Base-by-base conservation (phyloP, 176 grass and related monocot genomes). In the Ensete ventricosum region DNA sequence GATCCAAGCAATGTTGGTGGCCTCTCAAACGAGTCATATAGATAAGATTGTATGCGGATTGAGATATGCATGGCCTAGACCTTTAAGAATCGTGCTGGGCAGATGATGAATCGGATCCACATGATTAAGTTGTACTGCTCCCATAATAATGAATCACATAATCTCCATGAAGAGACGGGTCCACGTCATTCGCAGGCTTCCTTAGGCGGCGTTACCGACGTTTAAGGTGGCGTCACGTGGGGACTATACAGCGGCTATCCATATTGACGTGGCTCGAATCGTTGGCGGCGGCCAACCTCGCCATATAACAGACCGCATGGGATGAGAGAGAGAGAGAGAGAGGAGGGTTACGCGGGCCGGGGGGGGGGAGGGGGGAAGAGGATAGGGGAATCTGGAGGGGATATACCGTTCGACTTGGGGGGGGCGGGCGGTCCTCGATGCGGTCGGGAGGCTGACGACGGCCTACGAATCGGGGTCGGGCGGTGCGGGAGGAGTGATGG, bases 401-500 rank as follows among this genome's bases (percentile, higher is more conserved):
- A 19, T 49, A 50, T 51, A 9, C 17, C 17, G n/a, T 14, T 50
- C 1, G 25, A 22, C 52, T 1, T 5, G 49, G 10, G 34, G 67
- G 4, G 17, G 49, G 10, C 16, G 67, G 4, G 17, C 50, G 9
- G 48, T 11, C 16, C 14, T 27, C 14, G 21, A 74, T 55, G 67
- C 67, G 1, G 23, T 27, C 21, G 53, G 53, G 68, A 34, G 0
- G 64, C 63, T 19, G 73, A 52, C 11, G 82, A 81, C 52, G 20
- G 72, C 23, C 2, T 20, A 55, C 3, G 5, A 81, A 80, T 0
- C 84, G 76, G 64, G 62, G 71, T 9, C 55, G 57, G 64, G 83
- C 79, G 54, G 64, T 0, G 76, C 78, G 70, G 63, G 77, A 9
- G 52, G 13, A 14, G 26, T 74, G 54, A 52, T 79, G 74, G 57